A percentile compares a stretch with the other conserved stretches of the same genome.
phyloP scores from a whole-genome alignment of 768 basidiomycete genomes.

The Mycena floridula region DNA sequence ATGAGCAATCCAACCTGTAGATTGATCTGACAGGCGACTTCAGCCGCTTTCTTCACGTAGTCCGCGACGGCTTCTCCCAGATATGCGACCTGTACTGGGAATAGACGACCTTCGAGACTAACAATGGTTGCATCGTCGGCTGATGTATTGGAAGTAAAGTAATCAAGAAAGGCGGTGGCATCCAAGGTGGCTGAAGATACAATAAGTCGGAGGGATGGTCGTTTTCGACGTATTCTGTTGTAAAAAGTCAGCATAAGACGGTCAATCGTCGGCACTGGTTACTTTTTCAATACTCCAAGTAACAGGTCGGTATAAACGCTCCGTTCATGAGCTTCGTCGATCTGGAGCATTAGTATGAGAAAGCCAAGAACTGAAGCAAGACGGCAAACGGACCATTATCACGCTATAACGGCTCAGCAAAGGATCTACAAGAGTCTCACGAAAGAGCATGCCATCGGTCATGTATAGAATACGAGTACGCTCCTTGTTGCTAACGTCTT shows the following conservation, averaged over 20 bases:
- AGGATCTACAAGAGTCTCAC: slow-evolving; percentile 90
- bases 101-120: slow-evolving; percentile 90
- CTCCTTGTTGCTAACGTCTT: slow-evolving; percentile 82
- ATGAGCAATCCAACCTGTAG: slow-evolving; percentile 46
- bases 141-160: slow-evolving; percentile 68
- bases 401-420: slow-evolving; percentile 89
- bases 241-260: neutral
- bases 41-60: slow-evolving; percentile 77
- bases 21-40: slow-evolving; percentile 80
- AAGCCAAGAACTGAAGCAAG: slow-evolving; percentile 2
- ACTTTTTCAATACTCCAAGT: slow-evolving; percentile 93
- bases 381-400: slow-evolving; percentile 68
- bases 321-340: slow-evolving; percentile 97
- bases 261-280: slow-evolving; percentile 11
- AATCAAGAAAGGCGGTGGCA: slow-evolving; percentile 81
- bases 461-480: slow-evolving; percentile 89
- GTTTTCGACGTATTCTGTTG: slow-evolving; percentile 80
- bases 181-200: slow-evolving; percentile 97
- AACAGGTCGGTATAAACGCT: slow-evolving; percentile 94
- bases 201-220: slow-evolving; percentile 84
- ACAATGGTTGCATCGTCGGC: slow-evolving; percentile 74
- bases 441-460: slow-evolving; percentile 98
- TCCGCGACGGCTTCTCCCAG: slow-evolving; percentile 71
- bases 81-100: slow-evolving; percentile 92
- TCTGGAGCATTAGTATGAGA: slow-evolving; percentile 35